Percentiles rank a stretch among this genome's conserved stretches.
These are phyloP conservation scores for Globisporangium rhizosaccharum DNA, from an alignment of 352 stramenopile genomes.

Conservation along the genomic window DNA sequence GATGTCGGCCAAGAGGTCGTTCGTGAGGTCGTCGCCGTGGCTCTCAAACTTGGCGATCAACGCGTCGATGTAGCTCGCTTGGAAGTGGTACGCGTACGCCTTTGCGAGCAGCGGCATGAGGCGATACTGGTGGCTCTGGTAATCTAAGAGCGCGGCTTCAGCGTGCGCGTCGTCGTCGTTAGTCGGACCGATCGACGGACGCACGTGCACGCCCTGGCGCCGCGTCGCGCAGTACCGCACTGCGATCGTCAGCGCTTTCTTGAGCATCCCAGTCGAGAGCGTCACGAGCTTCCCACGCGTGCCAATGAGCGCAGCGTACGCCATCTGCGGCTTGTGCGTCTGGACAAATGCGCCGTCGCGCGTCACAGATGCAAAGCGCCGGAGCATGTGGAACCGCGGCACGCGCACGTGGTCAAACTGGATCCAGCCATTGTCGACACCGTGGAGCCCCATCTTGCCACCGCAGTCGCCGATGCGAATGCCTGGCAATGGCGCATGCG, in stretches of 20 bases:
- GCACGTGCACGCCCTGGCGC: slow-evolving; percentile 75
- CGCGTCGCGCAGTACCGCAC: slow-evolving; percentile 94
- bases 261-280: slow-evolving; percentile 69
- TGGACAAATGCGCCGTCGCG: slow-evolving; percentile 54
- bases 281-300: slow-evolving; percentile 77
- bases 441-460: slow-evolving; percentile 66
- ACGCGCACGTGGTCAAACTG: slow-evolving; percentile 74
- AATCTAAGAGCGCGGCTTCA: slow-evolving; percentile 93
- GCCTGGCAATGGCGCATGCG: slow-evolving; percentile 40
- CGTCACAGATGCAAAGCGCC: slow-evolving; percentile 60
- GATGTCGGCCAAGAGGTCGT: slow-evolving; percentile 84
- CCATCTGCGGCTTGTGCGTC: slow-evolving; percentile 59
- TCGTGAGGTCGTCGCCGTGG: slow-evolving; percentile 59
- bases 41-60: slow-evolving; percentile 84
- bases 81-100: slow-evolving; percentile 66
- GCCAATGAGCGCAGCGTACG: slow-evolving; percentile 69
- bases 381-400: slow-evolving; percentile 71
- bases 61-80: slow-evolving; percentile 77
- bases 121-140: slow-evolving; percentile 94
- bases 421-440: slow-evolving; percentile 76
- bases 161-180: slow-evolving; percentile 31
- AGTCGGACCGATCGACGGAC: neutral
- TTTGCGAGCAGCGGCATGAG: slow-evolving; percentile 89
- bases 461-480: slow-evolving; percentile 65
- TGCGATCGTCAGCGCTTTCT: slow-evolving; percentile 90